Conservation (phyloP, 2,329 filamentous ascomycete genomes). For the Stagonosporopsis tanaceti region DNA sequence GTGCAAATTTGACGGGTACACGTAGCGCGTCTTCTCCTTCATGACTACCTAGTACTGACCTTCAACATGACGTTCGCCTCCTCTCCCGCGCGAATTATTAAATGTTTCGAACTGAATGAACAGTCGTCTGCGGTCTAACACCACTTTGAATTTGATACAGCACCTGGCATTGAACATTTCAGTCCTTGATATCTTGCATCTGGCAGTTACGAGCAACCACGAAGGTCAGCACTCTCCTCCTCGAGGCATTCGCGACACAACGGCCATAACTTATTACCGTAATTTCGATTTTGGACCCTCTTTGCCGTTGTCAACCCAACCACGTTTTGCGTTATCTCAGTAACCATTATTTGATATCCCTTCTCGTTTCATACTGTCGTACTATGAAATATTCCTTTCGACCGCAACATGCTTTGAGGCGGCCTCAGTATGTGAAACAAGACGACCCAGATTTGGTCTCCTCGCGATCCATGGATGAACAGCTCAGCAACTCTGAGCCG, state of each 20-base stretch:
- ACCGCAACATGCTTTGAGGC: neutral
- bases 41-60: neutral
- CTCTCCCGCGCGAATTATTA: neutral
- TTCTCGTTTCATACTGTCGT: neutral
- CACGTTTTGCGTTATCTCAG: neutral
- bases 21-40: neutral
- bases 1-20: neutral
- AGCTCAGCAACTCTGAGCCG: neutral
- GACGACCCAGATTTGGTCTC: neutral
- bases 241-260: neutral
- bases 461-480: neutral
- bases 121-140: neutral
- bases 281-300: neutral
- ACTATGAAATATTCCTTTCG: neutral
- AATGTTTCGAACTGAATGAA: too few species aligned
- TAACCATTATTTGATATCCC: neutral
- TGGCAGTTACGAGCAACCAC: neutral
- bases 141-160: neutral
- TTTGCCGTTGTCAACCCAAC: neutral
- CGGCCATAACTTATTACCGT: neutral
- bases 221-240: too few species aligned
- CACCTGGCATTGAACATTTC: neutral
- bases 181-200: neutral
- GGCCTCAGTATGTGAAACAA: neutral
- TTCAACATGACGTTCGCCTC: neutral